These are phyloP conservation scores for Stagonosporopsis cucurbitacearum DNA, from an alignment of 2,329 filamentous ascomycete species.

Conservation along the genomic window DNA sequence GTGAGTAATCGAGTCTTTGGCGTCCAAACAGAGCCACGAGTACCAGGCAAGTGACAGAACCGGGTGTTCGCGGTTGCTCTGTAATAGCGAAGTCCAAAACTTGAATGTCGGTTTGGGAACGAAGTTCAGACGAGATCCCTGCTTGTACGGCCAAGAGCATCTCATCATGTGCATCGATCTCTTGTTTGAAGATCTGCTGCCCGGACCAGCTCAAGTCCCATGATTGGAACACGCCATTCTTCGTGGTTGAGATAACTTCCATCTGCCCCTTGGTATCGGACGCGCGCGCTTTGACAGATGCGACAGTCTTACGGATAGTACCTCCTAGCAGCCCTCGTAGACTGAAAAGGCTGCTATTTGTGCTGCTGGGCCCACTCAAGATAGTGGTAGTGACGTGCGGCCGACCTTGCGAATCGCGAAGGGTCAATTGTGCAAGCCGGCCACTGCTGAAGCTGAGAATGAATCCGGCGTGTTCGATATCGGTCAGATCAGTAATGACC, in stretches of 20 bases:
- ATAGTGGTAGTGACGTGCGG: conserved; percentile 80
- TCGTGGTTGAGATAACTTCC: conserved; percentile 79
- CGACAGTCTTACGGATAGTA: conserved; percentile 76
- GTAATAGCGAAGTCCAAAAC: conserved; percentile 81
- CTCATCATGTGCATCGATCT: conserved; percentile 71
- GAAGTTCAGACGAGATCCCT: conserved; percentile 56
- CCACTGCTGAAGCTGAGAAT: conserved; percentile 85
- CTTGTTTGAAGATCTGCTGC: conserved; percentile 75
- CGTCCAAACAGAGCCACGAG: conserved; percentile 43
- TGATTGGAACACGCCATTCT: conserved; percentile 76
- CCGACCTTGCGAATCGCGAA: conserved; percentile 86
- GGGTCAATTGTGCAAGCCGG: conserved; percentile 81
- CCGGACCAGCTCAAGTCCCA: conserved; percentile 92
- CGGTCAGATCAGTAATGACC: conserved; percentile 75
- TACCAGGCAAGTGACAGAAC: conserved; percentile 34
- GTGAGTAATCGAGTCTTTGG: conserved; percentile 65
- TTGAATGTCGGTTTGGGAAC: conserved; percentile 66
- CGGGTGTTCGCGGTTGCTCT: conserved; percentile 45
- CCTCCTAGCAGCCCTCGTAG: conserved; percentile 77
- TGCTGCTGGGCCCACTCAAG: conserved; percentile 64
- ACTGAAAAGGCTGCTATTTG: conserved; percentile 78
- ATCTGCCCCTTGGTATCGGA: conserved; percentile 80
- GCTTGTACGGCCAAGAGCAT: conserved; percentile 69
- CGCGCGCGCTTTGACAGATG: conserved; percentile 76
- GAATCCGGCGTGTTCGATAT: conserved; percentile 86